Evolutionary conservation across 1,139 yeast genomes (phyloP).

Genomic region (Saccharomyces uvarum): DNA sequence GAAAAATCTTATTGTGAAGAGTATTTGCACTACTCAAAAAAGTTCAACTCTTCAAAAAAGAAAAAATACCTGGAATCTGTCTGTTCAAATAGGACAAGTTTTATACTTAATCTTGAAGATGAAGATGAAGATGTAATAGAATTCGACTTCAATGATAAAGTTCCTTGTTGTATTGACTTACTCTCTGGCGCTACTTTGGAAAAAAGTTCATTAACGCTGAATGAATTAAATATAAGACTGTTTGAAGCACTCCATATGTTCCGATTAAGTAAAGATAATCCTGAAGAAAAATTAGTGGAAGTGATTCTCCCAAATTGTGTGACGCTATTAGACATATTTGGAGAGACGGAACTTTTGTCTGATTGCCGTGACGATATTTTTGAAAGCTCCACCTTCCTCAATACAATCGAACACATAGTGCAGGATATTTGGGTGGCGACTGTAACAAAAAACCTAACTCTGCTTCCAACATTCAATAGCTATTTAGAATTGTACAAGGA

Average conservation of each 20-base stretch:
- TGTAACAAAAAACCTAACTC: not conserved
- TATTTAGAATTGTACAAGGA: not conserved
- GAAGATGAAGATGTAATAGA: not conserved
- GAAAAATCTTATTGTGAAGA: not conserved
- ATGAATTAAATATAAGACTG: not conserved
- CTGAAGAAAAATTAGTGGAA: not conserved
- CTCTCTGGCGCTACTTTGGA: not conserved
- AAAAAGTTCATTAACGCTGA: not conserved
- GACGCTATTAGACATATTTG: not conserved
- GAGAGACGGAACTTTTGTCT: not conserved
- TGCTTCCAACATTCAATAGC: not conserved
- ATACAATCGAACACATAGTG: not conserved
- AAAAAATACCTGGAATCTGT: not conserved
- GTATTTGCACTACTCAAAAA: too few species aligned
- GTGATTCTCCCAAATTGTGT: not conserved
- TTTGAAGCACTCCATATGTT: not conserved
- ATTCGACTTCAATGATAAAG: not conserved
- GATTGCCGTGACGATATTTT: not conserved
- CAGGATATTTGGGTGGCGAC: not conserved
- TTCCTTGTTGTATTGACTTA: not conserved
- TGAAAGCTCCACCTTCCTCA: not conserved
- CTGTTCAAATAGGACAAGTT: not conserved
- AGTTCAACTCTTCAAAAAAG: not conserved
- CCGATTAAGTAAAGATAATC: not conserved
- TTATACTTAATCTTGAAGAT: not conserved